phyloP scores from a whole-genome alignment of 1,284 basidiomycete species.

The Sanghuangporus sanghuang region DNA sequence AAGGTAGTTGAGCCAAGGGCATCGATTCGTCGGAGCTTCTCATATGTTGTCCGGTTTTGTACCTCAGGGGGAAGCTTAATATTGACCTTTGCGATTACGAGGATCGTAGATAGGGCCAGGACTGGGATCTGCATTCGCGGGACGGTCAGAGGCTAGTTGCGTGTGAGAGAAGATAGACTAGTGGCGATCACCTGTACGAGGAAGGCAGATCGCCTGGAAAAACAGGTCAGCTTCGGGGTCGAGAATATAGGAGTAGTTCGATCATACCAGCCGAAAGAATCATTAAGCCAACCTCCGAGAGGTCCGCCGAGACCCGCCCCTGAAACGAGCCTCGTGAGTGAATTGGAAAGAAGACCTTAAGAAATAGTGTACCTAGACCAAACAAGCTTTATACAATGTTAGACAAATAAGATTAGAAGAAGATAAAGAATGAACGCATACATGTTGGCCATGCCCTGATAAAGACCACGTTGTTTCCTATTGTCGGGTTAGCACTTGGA shows the following conservation, averaged over 20 bases:
- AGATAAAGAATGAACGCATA: constrained; percentile 31
- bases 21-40: constrained; percentile 77
- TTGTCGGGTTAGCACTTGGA: constrained; percentile 9
- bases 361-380: constrained; percentile 46
- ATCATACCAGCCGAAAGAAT: constrained; percentile 75
- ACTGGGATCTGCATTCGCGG: constrained; percentile 57
- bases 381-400: constrained; percentile 47
- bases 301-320: constrained; percentile 81
- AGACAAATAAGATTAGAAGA: background rate
- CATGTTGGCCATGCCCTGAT: constrained; percentile 88
- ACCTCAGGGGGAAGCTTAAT: constrained; percentile 58
- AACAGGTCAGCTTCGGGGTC: constrained; percentile 16
- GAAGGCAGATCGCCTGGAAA: constrained; percentile 59
- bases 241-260: background rate
- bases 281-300: constrained; percentile 84
- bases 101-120: constrained; percentile 58
- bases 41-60: constrained; percentile 48
- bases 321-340: background rate
- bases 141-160: constrained; percentile 19
- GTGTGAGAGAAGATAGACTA: constrained; percentile 12
- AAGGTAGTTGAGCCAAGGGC: constrained; percentile 77
- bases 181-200: constrained; percentile 51
- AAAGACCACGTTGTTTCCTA: constrained; percentile 81
- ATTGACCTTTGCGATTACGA: constrained; percentile 73
- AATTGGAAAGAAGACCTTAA: background rate